A percentile compares a stretch with the other conserved stretches of the same genome.
Conservation (phyloP, 768 basidiomycete genomes). For the Kwoniella botswanensis region DNA sequence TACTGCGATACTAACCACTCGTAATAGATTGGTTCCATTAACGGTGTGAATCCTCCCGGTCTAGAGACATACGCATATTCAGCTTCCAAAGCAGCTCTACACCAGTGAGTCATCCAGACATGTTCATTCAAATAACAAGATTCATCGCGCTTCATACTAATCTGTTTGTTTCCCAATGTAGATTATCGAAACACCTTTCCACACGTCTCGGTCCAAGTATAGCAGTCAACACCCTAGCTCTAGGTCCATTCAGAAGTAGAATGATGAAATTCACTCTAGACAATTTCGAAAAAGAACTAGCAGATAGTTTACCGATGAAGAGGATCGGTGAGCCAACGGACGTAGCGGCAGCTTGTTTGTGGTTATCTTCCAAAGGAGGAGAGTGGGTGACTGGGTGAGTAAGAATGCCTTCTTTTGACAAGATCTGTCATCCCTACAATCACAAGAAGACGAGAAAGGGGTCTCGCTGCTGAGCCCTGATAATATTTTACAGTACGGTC, state of each 20-base stretch:
- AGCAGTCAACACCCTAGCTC: constrained; percentile 69
- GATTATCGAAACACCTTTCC: constrained; percentile 67
- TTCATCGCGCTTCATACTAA: not conserved
- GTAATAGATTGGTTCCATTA: constrained; percentile 68
- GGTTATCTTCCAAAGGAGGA: constrained; percentile 67
- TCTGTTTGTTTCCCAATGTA: constrained; percentile 36
- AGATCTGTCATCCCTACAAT: no score
- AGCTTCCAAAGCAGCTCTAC: constrained; percentile 64
- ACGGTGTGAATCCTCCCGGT: constrained; percentile 64
- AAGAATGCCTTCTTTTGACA: not conserved
- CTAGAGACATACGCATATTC: constrained; percentile 72
- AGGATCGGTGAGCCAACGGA: constrained; percentile 71
- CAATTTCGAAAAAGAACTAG: constrained; percentile 61
- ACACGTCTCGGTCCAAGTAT: constrained; percentile 68
- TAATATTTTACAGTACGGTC: constrained; percentile 60
- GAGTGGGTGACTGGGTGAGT: constrained; percentile 66
- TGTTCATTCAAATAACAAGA: not conserved
- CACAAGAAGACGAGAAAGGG: no score
- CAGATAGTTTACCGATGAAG: constrained; percentile 62
- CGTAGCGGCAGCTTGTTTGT: constrained; percentile 69
- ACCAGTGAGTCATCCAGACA: constrained; percentile 40
- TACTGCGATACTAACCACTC: not conserved
- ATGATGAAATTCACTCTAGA: constrained; percentile 67
- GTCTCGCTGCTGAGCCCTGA: no score
- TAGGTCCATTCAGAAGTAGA: constrained; percentile 62